Evolutionary conservation across 1,284 basidiomycete genomes (phyloP), one percentile per base, ranked within the genome.

Genomic region (Leccinum holopus): DNA sequence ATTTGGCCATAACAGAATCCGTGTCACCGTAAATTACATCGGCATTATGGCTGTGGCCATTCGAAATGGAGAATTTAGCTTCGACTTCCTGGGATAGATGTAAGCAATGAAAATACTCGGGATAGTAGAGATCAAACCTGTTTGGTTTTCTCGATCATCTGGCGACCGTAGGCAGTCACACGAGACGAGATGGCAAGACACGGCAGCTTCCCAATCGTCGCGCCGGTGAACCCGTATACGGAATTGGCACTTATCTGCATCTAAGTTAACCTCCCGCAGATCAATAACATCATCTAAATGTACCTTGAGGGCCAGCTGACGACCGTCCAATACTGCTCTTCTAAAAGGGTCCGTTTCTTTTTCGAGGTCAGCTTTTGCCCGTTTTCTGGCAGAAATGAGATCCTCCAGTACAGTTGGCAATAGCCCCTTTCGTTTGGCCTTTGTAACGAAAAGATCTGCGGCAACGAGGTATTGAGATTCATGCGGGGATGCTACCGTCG

Each of bases 121-220:
- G 28, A 58, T 16, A 57, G 32, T 28, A 25, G 9, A 57, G 47
- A 18, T 71, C 81, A 21, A 41, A 90, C 92, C 77, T 88, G 83
- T 74, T 96, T 98, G 2, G 96, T 98, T 73, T 87, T 88, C 75
- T 98, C 95, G 66, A 98, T 98, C 96, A 98, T 98, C 74, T 97
- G 91, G 61, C 96, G 92, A 68, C 95, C 95, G 76, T 96, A 98
- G 0, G 95, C 86, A 0, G 96, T 98, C 44, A 87, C 85, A 76
- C 93, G 95, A 1, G 95, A 97, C 14, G 95, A 97, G 67, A 98
- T 98, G 3, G 93, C 80, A 49, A 98, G 80, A 80, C 95, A 98
- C 1, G 95, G 94, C 11, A 98, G 80, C 76, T 97, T 97, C 55
- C 95, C 96, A 66, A 97, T 84, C 0, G 96, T 98, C 1, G 95